A percentile compares a stretch with the other conserved stretches of the same genome.
Conservation (phyloP, 805 yeast genomes). For the Lipomyces oligophaga region DNA sequence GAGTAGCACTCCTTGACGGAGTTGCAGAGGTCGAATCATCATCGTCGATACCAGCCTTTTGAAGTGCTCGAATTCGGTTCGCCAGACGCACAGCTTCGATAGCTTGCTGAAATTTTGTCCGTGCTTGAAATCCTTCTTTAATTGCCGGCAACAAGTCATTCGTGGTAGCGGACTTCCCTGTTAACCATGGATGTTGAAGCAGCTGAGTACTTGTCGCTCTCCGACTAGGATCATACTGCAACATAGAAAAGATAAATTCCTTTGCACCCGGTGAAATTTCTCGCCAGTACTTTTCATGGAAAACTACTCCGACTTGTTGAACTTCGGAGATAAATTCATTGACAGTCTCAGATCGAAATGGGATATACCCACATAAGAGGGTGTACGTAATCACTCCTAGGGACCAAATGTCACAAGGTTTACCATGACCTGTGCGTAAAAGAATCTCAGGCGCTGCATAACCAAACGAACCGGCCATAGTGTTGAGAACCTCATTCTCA, state of each 20-base stretch:
- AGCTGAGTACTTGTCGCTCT: conserved; percentile 62
- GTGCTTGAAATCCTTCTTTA: conserved; percentile 77
- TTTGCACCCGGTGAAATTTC: conserved; percentile 77
- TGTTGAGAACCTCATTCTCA: conserved; percentile 57
- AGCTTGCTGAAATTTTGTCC: conserved; percentile 77
- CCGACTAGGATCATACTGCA: conserved; percentile 61
- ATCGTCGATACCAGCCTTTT: conserved; percentile 46
- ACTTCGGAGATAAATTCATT: conserved; percentile 80
- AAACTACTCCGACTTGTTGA: conserved; percentile 69
- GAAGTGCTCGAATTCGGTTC: conserved; percentile 70
- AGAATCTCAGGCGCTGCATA: conserved; percentile 97
- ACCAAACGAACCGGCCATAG: conserved; percentile 89
- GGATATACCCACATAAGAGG: conserved; percentile 84
- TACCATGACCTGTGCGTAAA: conserved; percentile 79
- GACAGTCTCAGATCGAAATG: conserved; percentile 80
- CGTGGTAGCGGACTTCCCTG: conserved; percentile 39
- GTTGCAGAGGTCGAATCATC: conserved; percentile 35
- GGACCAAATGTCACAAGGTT: conserved; percentile 95
- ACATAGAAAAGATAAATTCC: conserved; percentile 64
- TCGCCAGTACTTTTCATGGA: conserved; percentile 85
- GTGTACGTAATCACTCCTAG: conserved; percentile 91
- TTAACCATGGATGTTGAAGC: conserved; percentile 72
- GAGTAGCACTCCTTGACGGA: not conserved
- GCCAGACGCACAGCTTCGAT: conserved; percentile 78
- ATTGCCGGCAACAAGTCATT: conserved; percentile 77